These are phyloP conservation scores for Trypanosoma cruzi DNA, from an alignment of 208 protist genomes.

Conservation along the genomic window DNA sequence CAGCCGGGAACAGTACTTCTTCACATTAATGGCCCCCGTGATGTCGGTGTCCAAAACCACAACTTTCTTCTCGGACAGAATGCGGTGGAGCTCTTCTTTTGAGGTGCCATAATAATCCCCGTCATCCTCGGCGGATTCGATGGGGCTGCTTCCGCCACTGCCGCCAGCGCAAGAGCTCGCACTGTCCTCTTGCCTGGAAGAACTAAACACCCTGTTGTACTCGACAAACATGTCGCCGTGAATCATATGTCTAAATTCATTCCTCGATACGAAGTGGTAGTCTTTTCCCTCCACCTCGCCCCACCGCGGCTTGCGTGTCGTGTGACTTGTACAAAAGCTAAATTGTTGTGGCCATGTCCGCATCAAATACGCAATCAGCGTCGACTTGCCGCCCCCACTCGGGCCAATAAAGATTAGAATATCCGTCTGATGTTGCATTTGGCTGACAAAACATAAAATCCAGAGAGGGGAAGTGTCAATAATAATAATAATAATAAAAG, in stretches of 20 bases:
- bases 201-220: slow-evolving; percentile 61
- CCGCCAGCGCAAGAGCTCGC: background rate
- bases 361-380: slow-evolving; percentile 72
- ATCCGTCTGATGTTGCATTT: slow-evolving; percentile 26
- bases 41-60: slow-evolving; percentile 88
- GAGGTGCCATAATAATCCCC: slow-evolving; percentile 89
- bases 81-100: slow-evolving; percentile 55
- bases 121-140: slow-evolving; percentile 10
- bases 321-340: slow-evolving; percentile 90
- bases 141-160: background rate
- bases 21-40: slow-evolving; percentile 68
- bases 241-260: slow-evolving; percentile 59
- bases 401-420: slow-evolving; percentile 86
- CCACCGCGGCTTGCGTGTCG: slow-evolving; percentile 70
- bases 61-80: slow-evolving; percentile 42
- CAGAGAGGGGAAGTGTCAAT: too few species aligned
- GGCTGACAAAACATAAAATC: background rate
- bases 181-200: background rate
- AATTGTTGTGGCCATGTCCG: slow-evolving; percentile 59
- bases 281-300: slow-evolving; percentile 84
- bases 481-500: too few species aligned
- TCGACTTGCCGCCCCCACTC: slow-evolving; percentile 89
- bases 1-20: slow-evolving; percentile 40
- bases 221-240: slow-evolving; percentile 72
- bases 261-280: slow-evolving; percentile 82